phyloP scores from a whole-genome alignment of 345 rosid species.

The Triadica sebifera region DNA sequence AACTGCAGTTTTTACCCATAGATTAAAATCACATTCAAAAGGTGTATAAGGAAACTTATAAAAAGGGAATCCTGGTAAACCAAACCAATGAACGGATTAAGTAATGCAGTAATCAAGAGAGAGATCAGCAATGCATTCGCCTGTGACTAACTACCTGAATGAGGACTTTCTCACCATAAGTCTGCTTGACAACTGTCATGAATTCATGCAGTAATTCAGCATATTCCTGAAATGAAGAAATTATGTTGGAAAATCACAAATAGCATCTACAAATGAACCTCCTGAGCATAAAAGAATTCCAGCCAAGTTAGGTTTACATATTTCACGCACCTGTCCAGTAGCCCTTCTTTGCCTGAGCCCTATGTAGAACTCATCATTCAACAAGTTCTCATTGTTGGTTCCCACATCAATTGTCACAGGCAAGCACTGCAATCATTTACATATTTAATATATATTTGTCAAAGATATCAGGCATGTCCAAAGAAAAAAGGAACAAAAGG shows the following conservation, averaged over 20 bases:
- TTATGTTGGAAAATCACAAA: conserved; percentile 6
- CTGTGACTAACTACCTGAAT: conserved; percentile 59
- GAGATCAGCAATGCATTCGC: neutral
- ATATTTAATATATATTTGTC: neutral
- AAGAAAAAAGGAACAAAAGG: neutral
- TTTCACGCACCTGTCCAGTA: conserved; percentile 67
- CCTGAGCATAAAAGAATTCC: conserved; percentile 9
- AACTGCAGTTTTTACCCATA: conserved; percentile 47
- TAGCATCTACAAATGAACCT: conserved; percentile 6
- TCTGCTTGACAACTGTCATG: conserved; percentile 94
- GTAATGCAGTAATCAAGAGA: neutral
- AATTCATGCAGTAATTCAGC: conserved; percentile 89
- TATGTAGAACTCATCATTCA: conserved; percentile 92
- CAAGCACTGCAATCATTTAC: conserved; percentile 61
- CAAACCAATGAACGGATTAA: neutral
- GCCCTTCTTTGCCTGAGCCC: conserved; percentile 96
- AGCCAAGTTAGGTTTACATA: conserved; percentile 1
- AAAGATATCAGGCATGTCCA: neutral
- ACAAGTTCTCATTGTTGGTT: conserved; percentile 82
- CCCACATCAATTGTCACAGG: conserved; percentile 98
- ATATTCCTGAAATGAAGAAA: conserved; percentile 61
- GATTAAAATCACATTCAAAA: neutral
- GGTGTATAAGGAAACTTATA: neutral
- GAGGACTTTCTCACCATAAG: conserved; percentile 89
- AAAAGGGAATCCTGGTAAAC: neutral